phyloP scores from a whole-genome alignment of 2,329 filamentous ascomycete species.

The Xylaria sp. region DNA sequence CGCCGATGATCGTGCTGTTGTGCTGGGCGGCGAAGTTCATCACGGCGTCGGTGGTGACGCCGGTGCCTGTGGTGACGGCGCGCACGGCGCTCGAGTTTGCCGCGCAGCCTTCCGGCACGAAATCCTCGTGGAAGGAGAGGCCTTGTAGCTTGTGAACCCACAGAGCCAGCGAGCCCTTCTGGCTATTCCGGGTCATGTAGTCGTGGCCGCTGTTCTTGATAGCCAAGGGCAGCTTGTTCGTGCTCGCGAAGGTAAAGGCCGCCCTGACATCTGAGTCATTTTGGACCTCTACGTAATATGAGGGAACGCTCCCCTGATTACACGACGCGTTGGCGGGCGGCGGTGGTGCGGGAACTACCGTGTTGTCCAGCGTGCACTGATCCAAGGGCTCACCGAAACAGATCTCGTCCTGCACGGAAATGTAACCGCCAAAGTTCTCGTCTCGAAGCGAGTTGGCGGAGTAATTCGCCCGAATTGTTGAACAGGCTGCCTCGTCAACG shows the following conservation, averaged over 20 bases:
- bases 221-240: constrained; percentile 29
- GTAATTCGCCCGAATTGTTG: constrained; percentile 30
- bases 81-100: constrained; percentile 7
- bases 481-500: constrained; percentile 27
- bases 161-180: constrained; percentile 33
- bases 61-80: constrained; percentile 35
- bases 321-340: constrained; percentile 27
- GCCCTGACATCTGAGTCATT: constrained; percentile 21
- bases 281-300: constrained; percentile 29
- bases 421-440: constrained; percentile 28
- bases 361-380: constrained; percentile 34
- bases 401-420: constrained; percentile 34
- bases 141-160: constrained; percentile 35
- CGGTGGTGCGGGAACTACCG: constrained; percentile 20
- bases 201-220: constrained; percentile 42
- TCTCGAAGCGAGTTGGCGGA: constrained; percentile 29
- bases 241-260: constrained; percentile 27
- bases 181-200: constrained; percentile 38
- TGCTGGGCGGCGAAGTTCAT: constrained; percentile 32
- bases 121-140: constrained; percentile 26
- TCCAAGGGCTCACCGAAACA: constrained; percentile 33
- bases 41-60: constrained; percentile 33
- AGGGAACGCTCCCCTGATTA: constrained; percentile 33
- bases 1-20: constrained; percentile 31
- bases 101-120: constrained; percentile 28